phyloP scores from a whole-genome alignment of 345 rosid species.

The Brassica juncea region DNA sequence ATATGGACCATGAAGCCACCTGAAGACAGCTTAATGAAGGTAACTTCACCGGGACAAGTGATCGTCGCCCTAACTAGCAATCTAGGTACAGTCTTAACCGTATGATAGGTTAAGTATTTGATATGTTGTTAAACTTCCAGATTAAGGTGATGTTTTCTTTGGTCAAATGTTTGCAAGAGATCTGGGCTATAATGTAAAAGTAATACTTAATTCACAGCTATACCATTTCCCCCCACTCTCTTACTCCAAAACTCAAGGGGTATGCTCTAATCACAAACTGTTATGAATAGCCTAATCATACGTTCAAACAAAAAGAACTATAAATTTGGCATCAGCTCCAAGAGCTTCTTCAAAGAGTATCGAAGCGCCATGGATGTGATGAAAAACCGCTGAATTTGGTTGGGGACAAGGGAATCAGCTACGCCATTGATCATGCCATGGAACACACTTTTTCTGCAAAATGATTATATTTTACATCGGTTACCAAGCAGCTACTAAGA shows the following conservation, averaged over 20 bases:
- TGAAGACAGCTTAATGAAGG: neutral
- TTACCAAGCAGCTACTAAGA: neutral
- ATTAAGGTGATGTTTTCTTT: neutral
- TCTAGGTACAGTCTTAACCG: neutral
- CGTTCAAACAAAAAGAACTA: conserved; percentile 21
- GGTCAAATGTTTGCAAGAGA: neutral
- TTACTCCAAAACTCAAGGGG: conserved; percentile 21
- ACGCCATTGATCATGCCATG: conserved; percentile 29
- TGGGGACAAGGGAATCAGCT: neutral
- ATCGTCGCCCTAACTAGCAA: neutral
- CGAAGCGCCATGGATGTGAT: conserved; percentile 17
- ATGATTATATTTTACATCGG: neutral
- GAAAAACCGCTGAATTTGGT: conserved; percentile 10
- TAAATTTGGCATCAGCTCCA: neutral
- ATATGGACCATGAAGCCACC: neutral
- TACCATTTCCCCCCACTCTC: conserved; percentile 8
- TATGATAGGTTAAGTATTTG: neutral
- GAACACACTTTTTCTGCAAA: conserved; percentile 37
- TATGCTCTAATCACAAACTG: conserved; percentile 30
- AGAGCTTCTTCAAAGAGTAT: conserved; percentile 18
- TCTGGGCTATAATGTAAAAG: neutral
- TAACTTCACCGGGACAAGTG: neutral
- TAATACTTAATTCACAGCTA: conserved; percentile 23
- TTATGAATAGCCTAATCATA: conserved; percentile 32
- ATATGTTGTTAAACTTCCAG: neutral